Evolutionary conservation across 306 rosid genomes (phyloP).

Genomic region (Senna tora): DNA sequence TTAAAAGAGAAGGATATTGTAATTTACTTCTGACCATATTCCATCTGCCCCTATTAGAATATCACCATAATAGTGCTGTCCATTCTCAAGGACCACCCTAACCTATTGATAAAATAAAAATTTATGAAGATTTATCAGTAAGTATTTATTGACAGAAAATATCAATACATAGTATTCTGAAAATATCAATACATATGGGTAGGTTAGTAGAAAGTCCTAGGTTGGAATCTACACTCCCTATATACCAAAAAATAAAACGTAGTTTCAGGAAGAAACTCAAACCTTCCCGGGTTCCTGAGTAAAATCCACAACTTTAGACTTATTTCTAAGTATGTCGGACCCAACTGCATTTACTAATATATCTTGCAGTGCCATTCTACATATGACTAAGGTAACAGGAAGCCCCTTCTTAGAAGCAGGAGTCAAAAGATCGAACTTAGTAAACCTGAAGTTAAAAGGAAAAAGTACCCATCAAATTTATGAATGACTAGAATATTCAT

Average conservation of each 20-base stretch:
- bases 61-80: conserved; percentile 47
- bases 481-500: neutral
- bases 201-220: too few species aligned
- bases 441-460: conserved; percentile 40
- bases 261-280: conserved; percentile 15
- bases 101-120: conserved; percentile 26
- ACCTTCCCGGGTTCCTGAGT: conserved; percentile 46
- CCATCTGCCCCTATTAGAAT: conserved; percentile 54
- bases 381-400: conserved; percentile 48
- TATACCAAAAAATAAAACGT: too few species aligned
- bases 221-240: too few species aligned
- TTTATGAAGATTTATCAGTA: neutral
- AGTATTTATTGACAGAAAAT: too few species aligned
- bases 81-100: conserved; percentile 46
- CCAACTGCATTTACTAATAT: conserved; percentile 53
- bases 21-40: conserved; percentile 55
- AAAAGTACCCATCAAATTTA: conserved; percentile 16
- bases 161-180: too few species aligned
- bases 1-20: conserved; percentile 30
- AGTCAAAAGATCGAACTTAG: conserved; percentile 46
- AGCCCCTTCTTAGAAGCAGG: conserved; percentile 50
- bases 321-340: conserved; percentile 46
- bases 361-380: conserved; percentile 54
- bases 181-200: too few species aligned
- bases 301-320: conserved; percentile 54